A percentile compares a stretch with the other conserved stretches of the same genome.
phyloP scores from a whole-genome alignment of 2,329 filamentous ascomycete species.

The Colletotrichum sojae region DNA sequence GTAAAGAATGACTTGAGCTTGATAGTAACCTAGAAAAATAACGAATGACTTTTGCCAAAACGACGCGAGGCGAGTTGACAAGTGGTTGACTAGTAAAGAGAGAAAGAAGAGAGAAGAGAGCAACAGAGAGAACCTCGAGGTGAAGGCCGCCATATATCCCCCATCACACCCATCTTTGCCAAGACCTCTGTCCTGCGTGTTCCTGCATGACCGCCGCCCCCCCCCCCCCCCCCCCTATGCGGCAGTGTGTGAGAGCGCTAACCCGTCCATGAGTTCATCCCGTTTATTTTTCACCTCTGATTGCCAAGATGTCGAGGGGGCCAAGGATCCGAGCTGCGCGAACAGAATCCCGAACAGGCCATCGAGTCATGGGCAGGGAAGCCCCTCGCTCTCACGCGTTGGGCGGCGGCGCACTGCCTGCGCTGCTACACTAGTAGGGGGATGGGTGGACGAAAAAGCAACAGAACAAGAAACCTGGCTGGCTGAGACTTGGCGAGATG shows the following conservation, averaged over 20 bases:
- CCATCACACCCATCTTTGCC: constrained; percentile 8
- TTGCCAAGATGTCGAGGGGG: constrained; percentile 29
- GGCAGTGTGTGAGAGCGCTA: not conserved
- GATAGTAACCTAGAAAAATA: constrained; percentile 12
- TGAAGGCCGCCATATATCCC: constrained; percentile 33
- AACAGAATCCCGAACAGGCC: constrained; percentile 7
- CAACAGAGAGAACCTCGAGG: not conserved
- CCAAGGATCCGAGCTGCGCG: constrained; percentile 5
- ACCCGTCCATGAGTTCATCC: constrained; percentile 20
- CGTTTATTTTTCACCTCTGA: constrained; percentile 1
- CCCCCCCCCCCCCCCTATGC: not conserved
- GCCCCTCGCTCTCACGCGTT: not conserved
- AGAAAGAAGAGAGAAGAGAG: not conserved
- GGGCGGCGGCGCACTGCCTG: constrained; percentile 5
- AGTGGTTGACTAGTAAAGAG: constrained; percentile 4
- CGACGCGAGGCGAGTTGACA: not conserved
- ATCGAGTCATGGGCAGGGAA: constrained; percentile 28
- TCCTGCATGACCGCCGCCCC: not conserved
- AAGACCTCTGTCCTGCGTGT: constrained; percentile 1
- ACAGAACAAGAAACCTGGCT: constrained; percentile 12
- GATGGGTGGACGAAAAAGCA: constrained; percentile 1
- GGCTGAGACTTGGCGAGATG: constrained; percentile 22
- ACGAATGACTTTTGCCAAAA: constrained; percentile 35
- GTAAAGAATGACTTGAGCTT: constrained; percentile 30
- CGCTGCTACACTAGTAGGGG: not conserved